Base-by-base conservation (phyloP, 768 basidiomycete species). In the Lactarius psammicola region DNA sequence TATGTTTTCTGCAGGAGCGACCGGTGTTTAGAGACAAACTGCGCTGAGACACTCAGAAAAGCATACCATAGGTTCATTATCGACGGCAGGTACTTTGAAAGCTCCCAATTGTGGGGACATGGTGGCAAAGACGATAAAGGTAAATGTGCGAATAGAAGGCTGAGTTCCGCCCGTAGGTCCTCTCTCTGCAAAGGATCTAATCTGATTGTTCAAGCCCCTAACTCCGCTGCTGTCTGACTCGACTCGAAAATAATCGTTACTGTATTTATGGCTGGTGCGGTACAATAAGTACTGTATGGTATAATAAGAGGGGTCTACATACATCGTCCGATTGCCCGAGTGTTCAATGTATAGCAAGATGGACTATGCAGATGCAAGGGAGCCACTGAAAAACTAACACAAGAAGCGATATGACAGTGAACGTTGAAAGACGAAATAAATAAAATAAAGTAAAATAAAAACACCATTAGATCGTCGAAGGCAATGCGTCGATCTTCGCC, bases 21-120 rank as follows among this genome's bases (percentile, higher is more conserved):
- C n/a, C 17, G 28, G 49, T n/a, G 49, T 51, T 57, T 49, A 7
- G 18, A 1, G 20, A 17, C 28, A 7, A 33, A 28, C 38, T 20
- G 31, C 30, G 36, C 36, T 62, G 55, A 61, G 42, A 17, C 30
- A 56, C 0, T 17, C 17, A n/a, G 51, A 56, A 18, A 46, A 54
- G 74, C 81, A 71, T 71, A 93, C 93, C 90, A 98, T 90, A 49
- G 93, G 91, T 78, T 98, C 97, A 87, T 99, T 99, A 63, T 90
- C 84, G 73, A 95, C 81, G 28, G 77, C 80, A 26, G 96, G 96
- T 64, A 94, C 84, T 74, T 88, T 89, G 87, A 95, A 97, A 4
- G 85, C 71, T 23, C 92, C 94, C 56, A 96, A 87, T 72, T 91
- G 89, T 56, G 91, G 69, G 55, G 68, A 68, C 66, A 66, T 70